Percentiles rank a stretch among this genome's conserved stretches.
These are phyloP conservation scores for Citrus glauca DNA, from an alignment of 345 rosid genomes.

Conservation along the genomic window DNA sequence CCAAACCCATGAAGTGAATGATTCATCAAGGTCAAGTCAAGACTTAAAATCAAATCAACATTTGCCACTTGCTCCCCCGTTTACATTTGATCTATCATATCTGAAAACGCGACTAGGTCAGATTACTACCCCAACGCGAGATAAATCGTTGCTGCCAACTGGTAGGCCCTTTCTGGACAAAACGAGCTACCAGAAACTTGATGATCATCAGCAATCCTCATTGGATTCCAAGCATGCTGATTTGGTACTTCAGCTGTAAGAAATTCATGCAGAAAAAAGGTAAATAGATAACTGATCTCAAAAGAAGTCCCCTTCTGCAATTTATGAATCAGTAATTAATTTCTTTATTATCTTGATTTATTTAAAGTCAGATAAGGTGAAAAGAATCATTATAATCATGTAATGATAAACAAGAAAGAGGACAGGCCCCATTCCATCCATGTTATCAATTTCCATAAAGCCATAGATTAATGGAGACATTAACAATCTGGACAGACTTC, in stretches of 20 bases:
- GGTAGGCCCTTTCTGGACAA: slow-evolving; percentile 6
- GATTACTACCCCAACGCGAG: slow-evolving; percentile 17
- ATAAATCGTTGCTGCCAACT: neutral
- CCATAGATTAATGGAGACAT: too few relatives aligned
- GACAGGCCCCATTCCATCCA: too few relatives aligned
- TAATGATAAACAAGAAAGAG: too few relatives aligned
- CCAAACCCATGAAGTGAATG: neutral
- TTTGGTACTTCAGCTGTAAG: slow-evolving; percentile 30
- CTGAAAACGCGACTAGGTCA: slow-evolving; percentile 32
- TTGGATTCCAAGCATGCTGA: slow-evolving; percentile 21
- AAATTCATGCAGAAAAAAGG: neutral
- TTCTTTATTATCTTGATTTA: too few relatives aligned
- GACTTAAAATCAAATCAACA: slow-evolving; percentile 11
- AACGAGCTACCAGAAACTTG: slow-evolving; percentile 9
- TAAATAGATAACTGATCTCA: neutral
- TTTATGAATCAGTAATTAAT: neutral
- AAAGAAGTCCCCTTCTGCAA: neutral
- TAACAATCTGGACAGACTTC: too few relatives aligned
- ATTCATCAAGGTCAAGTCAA: slow-evolving; percentile 2
- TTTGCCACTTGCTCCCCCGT: slow-evolving; percentile 10
- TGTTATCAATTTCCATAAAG: too few relatives aligned
- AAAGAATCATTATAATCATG: too few relatives aligned
- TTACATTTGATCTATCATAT: slow-evolving; percentile 39
- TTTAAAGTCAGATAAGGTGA: too few relatives aligned
- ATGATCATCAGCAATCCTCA: slow-evolving; percentile 9